Conservation (phyloP, 2,329 filamentous ascomycete species). For the Beauveria caledonica region DNA sequence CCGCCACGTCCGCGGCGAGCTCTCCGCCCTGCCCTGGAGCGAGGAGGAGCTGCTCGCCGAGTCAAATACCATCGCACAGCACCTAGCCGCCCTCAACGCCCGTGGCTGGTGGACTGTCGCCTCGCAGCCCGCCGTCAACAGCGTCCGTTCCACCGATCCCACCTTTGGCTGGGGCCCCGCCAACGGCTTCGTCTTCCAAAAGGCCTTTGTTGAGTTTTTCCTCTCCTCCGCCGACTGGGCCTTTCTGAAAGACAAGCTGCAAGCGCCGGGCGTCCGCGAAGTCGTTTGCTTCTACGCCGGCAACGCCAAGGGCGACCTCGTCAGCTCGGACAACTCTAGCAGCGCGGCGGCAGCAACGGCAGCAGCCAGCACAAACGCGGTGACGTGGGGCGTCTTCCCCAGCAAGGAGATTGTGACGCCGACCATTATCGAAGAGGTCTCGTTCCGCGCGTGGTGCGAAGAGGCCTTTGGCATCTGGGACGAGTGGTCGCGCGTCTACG, state of each 20-base stretch:
- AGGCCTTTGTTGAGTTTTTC: conserved; percentile 97
- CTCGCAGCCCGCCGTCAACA: conserved; percentile 89
- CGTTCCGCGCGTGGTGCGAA: conserved; percentile 88
- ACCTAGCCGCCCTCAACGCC: conserved; percentile 67
- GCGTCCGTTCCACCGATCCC: conserved; percentile 63
- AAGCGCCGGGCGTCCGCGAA: conserved; percentile 48
- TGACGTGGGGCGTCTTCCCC: conserved; percentile 94
- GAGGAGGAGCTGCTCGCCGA: conserved; percentile 82
- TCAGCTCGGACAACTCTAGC: conserved; percentile 53
- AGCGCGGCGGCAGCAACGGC: conserved; percentile 17
- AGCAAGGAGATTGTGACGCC: conserved; percentile 95
- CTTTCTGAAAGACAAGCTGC: conserved; percentile 54
- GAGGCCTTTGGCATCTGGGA: conserved; percentile 94
- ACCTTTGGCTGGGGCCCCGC: conserved; percentile 91
- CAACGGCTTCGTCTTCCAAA: conserved; percentile 94
- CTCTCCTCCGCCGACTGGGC: conserved; percentile 66
- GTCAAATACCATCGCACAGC: conserved; percentile 68
- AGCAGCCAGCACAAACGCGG: conserved; percentile 70
- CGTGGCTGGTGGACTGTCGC: conserved; percentile 95
- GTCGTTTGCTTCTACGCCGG: conserved; percentile 81
- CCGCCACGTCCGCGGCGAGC: conserved; percentile 68
- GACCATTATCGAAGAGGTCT: conserved; percentile 93
- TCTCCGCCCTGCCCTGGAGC: conserved; percentile 84
- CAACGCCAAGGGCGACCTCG: conserved; percentile 70
- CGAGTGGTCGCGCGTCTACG: conserved; percentile 88